Conservation (phyloP, 306 rosid genomes). For the Dryas octopetala region DNA sequence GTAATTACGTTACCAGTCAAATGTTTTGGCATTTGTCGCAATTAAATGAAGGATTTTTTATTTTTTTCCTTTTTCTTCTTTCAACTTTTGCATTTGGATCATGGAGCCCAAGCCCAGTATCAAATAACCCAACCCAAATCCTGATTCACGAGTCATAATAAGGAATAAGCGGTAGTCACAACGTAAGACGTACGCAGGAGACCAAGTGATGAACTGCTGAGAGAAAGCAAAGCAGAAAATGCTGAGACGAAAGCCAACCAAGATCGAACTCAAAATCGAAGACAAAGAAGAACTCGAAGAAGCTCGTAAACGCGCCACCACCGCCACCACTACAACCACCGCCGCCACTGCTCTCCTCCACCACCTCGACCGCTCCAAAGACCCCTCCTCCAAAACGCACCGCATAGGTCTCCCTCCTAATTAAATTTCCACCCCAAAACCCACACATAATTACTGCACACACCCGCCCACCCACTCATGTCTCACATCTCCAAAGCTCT, state of each 20-base stretch:
- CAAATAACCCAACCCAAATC: background rate
- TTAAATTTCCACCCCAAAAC: background rate
- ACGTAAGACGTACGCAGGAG: background rate
- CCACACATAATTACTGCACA: background rate
- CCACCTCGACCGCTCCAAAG: constrained; percentile 54
- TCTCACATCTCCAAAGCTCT: constrained; percentile 7
- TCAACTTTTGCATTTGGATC: too few relatives aligned
- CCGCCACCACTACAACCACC: constrained; percentile 28
- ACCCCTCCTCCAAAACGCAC: constrained; percentile 36
- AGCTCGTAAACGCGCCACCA: constrained; percentile 57
- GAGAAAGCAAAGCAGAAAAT: constrained; percentile 27
- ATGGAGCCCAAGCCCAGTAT: background rate
- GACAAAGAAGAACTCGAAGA: constrained; percentile 85
- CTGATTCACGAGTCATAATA: background rate
- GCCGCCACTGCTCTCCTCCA: constrained; percentile 50
- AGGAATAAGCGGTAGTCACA: background rate
- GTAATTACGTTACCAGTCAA: too few relatives aligned
- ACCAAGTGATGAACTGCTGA: background rate
- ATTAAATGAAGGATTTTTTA: too few relatives aligned
- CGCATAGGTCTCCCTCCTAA: constrained; percentile 39
- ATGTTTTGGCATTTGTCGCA: too few relatives aligned
- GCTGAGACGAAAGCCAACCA: constrained; percentile 69
- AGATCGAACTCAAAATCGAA: constrained; percentile 69
- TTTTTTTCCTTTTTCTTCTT: too few relatives aligned
- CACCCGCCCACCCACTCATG: background rate